phyloP scores from a whole-genome alignment of 2,329 filamentous ascomycete species.

The Fusarium multiceps region DNA sequence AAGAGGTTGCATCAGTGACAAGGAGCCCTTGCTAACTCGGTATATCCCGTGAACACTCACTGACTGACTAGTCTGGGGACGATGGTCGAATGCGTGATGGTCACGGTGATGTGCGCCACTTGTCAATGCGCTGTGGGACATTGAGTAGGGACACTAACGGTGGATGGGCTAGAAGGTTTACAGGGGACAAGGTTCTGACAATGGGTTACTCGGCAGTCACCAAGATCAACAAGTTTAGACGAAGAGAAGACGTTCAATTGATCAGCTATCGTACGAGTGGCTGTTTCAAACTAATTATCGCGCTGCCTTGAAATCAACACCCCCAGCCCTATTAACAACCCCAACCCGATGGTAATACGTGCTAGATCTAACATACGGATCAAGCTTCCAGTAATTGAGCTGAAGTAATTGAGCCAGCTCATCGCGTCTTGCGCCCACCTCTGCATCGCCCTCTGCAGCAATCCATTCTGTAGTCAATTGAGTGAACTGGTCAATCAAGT shows the following conservation, averaged over 20 bases:
- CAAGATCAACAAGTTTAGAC: neutral
- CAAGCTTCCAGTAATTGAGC: constrained; percentile 76
- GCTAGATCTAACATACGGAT: constrained; percentile 71
- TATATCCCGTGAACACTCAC: neutral
- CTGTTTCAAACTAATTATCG: constrained; percentile 11
- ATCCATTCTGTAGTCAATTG: constrained; percentile 32
- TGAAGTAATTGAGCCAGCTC: constrained; percentile 62
- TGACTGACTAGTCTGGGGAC: neutral
- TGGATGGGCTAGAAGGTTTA: neutral
- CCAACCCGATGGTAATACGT: constrained; percentile 41
- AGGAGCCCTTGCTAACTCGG: neutral
- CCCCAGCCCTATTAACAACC: constrained; percentile 24
- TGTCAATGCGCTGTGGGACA: constrained; percentile 15
- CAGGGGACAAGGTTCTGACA: neutral
- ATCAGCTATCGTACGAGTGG: neutral
- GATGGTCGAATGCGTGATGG: neutral
- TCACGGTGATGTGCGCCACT: constrained; percentile 6
- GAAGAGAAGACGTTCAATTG: neutral
- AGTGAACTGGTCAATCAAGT: constrained; percentile 68
- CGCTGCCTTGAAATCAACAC: constrained; percentile 38
- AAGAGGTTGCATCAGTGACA: constrained; percentile 7
- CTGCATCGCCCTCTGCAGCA: neutral
- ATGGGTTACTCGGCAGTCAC: neutral
- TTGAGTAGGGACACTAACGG: neutral
- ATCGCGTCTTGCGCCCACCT: constrained; percentile 52